These are phyloP conservation scores for Phytophthora tentaculata DNA, from an alignment of 352 stramenopile species.

Conservation along the genomic window DNA sequence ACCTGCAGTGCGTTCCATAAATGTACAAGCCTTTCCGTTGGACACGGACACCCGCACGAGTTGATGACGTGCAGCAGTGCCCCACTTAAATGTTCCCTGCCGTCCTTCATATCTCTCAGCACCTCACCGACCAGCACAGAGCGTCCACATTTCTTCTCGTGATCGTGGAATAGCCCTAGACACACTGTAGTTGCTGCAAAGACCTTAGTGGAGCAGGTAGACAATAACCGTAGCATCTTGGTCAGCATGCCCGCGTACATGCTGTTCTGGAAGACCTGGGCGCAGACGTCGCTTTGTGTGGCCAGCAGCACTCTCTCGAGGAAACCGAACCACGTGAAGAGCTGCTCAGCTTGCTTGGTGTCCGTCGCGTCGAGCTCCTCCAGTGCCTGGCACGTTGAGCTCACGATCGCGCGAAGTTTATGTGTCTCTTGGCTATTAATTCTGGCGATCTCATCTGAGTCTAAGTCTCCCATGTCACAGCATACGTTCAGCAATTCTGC, in stretches of 20 bases:
- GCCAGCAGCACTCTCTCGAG: slow-evolving; percentile 58
- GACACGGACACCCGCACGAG: slow-evolving; percentile 77
- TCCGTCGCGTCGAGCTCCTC: slow-evolving; percentile 60
- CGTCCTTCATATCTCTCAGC: slow-evolving; percentile 53
- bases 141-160: slow-evolving; percentile 44
- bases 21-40: slow-evolving; percentile 38
- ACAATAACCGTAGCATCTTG: slow-evolving; percentile 68
- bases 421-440: slow-evolving; percentile 32
- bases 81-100: slow-evolving; percentile 64
- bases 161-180: slow-evolving; percentile 60
- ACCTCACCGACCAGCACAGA: slow-evolving; percentile 62
- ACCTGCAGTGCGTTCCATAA: slow-evolving; percentile 67
- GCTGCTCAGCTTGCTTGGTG: slow-evolving; percentile 42
- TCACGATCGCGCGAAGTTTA: slow-evolving; percentile 72
- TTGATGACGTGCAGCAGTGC: slow-evolving; percentile 84
- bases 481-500: slow-evolving; percentile 63
- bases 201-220: slow-evolving; percentile 62
- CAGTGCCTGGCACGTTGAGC: slow-evolving; percentile 71
- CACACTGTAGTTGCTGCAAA: slow-evolving; percentile 70
- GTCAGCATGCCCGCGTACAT: slow-evolving; percentile 71
- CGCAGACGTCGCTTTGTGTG: slow-evolving; percentile 48
- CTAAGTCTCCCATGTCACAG: slow-evolving; percentile 34
- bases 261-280: slow-evolving; percentile 44
- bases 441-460: slow-evolving; percentile 12
- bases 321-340: slow-evolving; percentile 75